Evolutionary conservation across 2,329 filamentous ascomycete genomes (phyloP).

Genomic region (Apiospora saccharicola): DNA sequence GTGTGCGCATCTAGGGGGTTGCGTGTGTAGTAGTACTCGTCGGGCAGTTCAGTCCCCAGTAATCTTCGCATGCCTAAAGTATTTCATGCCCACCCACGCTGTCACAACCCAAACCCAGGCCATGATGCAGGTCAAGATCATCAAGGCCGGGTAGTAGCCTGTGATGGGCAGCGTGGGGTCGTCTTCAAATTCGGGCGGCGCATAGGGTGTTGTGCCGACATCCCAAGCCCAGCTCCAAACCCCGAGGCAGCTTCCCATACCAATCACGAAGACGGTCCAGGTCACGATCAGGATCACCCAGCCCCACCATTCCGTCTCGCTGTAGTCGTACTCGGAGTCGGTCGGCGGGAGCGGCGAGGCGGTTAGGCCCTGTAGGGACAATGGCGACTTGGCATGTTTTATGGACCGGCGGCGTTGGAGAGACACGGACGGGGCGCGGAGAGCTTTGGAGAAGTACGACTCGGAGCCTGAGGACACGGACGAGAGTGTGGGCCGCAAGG

Average conservation of each 20-base stretch:
- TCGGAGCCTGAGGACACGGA: constrained; percentile 66
- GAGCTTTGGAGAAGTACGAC: constrained; percentile 62
- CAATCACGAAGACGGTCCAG: constrained; percentile 94
- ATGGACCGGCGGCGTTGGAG: constrained; percentile 56
- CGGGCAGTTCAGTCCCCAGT: constrained; percentile 58
- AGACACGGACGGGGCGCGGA: constrained; percentile 37
- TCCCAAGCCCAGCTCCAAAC: constrained; percentile 99
- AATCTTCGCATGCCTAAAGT: constrained; percentile 97
- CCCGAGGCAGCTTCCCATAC: constrained; percentile 94
- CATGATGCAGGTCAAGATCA: constrained; percentile 94
- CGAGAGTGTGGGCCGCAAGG: constrained; percentile 49
- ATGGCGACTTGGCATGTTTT: constrained; percentile 65
- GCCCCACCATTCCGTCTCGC: constrained; percentile 97
- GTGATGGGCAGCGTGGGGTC: constrained; percentile 94
- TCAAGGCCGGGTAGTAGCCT: constrained; percentile 94
- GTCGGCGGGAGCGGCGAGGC: constrained; percentile 53
- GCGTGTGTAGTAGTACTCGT: background rate
- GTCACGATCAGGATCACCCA: constrained; percentile 92
- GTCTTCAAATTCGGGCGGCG: constrained; percentile 92
- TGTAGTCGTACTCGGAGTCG: constrained; percentile 81
- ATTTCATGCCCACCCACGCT: constrained; percentile 99
- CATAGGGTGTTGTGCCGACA: constrained; percentile 94
- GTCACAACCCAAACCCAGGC: constrained; percentile 98
- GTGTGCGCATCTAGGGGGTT: background rate
- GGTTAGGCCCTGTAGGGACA: constrained; percentile 63